Base-by-base conservation (phyloP, 495 filamentous ascomycete species). In the Filosporella fistucella region DNA sequence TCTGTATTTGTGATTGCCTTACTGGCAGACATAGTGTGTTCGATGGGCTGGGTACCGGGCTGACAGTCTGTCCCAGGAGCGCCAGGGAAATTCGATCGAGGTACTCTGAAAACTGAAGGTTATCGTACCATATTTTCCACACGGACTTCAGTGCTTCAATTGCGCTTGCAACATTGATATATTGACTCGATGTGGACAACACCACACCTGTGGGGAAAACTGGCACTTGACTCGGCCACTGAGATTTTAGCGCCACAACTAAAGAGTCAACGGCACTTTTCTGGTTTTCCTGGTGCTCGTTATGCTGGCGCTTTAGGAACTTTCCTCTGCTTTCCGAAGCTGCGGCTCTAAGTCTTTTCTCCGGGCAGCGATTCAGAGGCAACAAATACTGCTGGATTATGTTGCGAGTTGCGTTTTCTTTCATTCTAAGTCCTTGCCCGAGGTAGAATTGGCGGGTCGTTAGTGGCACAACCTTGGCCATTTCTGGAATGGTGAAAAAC, bases 41-140 rank as follows among this genome's bases (percentile, higher is more conserved):
- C 28, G 28, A 30, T 30, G 28, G 28, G 8, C 8, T 30, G 8
- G 8, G 8, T 30, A 30, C n/a, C 28, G 8, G 28, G n/a, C 8
- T 30, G 8, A 30, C 28, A 8, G 28, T 8, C n/a, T 30, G 28
- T 8, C n/a, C n/a, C 28, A 6, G 30, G 2, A 58, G 38, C 23
- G 49, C 45, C 2, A 26, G 42, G 13, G 55, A 38, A 8, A 54
- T 21, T 45, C 30, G 11, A 35, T 37, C 14, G 6, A 66, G 44
- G 42, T 68, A 64, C 25, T 45, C 13, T 22, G 42, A 24, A 21
- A 70, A 60, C n/a, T 36, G 28, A 30, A 9, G 20, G 46, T 75
- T 75, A 7, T 60, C 47, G 32, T 60, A 58, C 44, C 68, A 67
- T 8, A 33, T 53, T 37, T 59, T 52, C 37, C 70, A 74, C 23